These are phyloP conservation scores for Orbilia javanica DNA, from an alignment of 2,329 filamentous ascomycete species.

Conservation along the genomic window DNA sequence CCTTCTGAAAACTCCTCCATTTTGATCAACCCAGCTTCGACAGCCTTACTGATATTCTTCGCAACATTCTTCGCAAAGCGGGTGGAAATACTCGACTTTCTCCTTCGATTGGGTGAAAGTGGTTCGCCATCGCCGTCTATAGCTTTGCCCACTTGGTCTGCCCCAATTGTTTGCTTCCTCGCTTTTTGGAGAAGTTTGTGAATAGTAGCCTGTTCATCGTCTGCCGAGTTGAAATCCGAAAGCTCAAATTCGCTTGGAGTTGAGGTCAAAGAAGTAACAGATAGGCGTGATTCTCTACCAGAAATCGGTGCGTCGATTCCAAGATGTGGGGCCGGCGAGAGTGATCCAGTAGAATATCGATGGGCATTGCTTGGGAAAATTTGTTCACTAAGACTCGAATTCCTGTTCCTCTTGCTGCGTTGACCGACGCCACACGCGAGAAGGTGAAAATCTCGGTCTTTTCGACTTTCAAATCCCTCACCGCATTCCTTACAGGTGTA, in stretches of 20 bases:
- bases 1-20: conserved; percentile 52
- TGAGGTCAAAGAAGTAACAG: conserved; percentile 39
- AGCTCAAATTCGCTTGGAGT: conserved; percentile 49
- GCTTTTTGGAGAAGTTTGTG: conserved; percentile 48
- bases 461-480: conserved; percentile 30
- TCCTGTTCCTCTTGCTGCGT: conserved; percentile 8
- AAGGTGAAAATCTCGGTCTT: conserved; percentile 30
- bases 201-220: conserved; percentile 45
- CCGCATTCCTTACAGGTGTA: conserved; percentile 27
- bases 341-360: conserved; percentile 40
- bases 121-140: conserved; percentile 24
- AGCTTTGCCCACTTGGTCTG: neutral
- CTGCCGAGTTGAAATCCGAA: conserved; percentile 40
- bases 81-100: conserved; percentile 30
- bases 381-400: conserved; percentile 22
- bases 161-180: conserved; percentile 19
- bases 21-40: conserved; percentile 49
- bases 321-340: conserved; percentile 29
- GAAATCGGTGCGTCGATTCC: conserved; percentile 25
- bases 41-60: conserved; percentile 44
- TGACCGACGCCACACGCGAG: conserved; percentile 48
- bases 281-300: conserved; percentile 47
- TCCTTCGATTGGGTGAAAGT: conserved; percentile 41
- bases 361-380: conserved; percentile 6
- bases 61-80: conserved; percentile 48